Evolutionary conservation across 352 stramenopile species (phyloP).

Genomic region (Phytopythium vexans): DNA sequence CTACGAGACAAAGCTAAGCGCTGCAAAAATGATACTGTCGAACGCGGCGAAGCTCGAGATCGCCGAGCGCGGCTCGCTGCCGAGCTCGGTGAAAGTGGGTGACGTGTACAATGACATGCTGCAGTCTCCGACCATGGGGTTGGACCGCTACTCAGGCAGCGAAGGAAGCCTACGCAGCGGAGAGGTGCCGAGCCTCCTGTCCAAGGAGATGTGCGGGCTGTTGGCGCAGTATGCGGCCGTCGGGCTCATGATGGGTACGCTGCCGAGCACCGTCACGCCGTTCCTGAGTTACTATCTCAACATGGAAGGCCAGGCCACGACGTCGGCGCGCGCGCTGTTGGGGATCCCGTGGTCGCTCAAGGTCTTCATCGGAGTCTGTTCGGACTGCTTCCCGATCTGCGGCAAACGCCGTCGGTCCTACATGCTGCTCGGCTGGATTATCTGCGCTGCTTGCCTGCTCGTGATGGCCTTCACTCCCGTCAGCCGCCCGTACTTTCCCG

Average conservation of each 20-base stretch:
- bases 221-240: constrained; percentile 65
- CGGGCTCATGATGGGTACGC: constrained; percentile 57
- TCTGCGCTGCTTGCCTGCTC: constrained; percentile 34
- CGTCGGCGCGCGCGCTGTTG: constrained; percentile 43
- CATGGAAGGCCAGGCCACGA: constrained; percentile 39
- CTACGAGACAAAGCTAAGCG: too few relatives aligned
- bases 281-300: constrained; percentile 62
- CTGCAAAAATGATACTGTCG: too few relatives aligned
- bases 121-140: too few relatives aligned
- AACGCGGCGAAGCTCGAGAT: too few relatives aligned
- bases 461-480: constrained; percentile 44
- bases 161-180: constrained; percentile 44
- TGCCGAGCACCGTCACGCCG: constrained; percentile 45
- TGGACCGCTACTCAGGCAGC: too few relatives aligned
- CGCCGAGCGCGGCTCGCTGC: too few relatives aligned
- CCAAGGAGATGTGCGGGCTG: constrained; percentile 43
- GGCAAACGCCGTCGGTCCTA: constrained; percentile 80
- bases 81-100: too few relatives aligned
- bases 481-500: constrained; percentile 39
- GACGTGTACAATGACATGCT: too few relatives aligned
- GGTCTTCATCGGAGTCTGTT: constrained; percentile 62
- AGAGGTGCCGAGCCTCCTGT: constrained; percentile 34
- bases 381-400: constrained; percentile 78
- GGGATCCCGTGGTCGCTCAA: constrained; percentile 36
- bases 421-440: constrained; percentile 58